phyloP scores from a whole-genome alignment of 306 rosid species.

The Dryas drummondii region DNA sequence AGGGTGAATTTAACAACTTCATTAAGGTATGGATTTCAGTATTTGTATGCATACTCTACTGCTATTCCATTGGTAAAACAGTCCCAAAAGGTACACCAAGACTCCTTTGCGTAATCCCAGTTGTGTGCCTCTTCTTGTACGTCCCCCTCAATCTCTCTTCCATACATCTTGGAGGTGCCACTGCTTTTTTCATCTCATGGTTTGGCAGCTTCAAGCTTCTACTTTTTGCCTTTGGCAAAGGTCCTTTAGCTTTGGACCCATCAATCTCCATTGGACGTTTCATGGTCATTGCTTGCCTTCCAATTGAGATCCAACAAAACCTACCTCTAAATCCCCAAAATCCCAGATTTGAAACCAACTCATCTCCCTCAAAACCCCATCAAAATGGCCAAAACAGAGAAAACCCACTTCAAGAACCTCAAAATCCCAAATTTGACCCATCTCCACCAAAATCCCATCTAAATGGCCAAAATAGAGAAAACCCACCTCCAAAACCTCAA shows the following conservation, averaged over 20 bases:
- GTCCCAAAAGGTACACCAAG: constrained; percentile 20
- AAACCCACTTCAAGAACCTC: too few species aligned
- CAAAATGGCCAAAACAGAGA: too few species aligned
- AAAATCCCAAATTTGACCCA: too few species aligned
- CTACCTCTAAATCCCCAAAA: not conserved
- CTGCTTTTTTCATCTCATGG: constrained; percentile 29
- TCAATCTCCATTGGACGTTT: constrained; percentile 51
- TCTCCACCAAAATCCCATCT: too few species aligned
- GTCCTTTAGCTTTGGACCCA: constrained; percentile 33
- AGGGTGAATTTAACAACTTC: constrained; percentile 21
- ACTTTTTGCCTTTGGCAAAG: constrained; percentile 24
- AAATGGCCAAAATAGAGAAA: not conserved
- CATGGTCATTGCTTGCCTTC: constrained; percentile 50
- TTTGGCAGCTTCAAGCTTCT: constrained; percentile 38
- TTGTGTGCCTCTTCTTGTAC: constrained; percentile 23
- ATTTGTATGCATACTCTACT: constrained; percentile 7
- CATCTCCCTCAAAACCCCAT: constrained; percentile 11
- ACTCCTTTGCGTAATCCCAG: constrained; percentile 22
- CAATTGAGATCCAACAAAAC: constrained; percentile 56
- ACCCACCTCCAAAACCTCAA: not conserved
- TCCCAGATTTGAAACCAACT: constrained; percentile 5
- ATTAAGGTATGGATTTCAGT: constrained; percentile 20
- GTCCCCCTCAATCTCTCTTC: constrained; percentile 30
- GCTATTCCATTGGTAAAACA: constrained; percentile 18
- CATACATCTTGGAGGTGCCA: constrained; percentile 20